A percentile compares a stretch with the other conserved stretches of the same genome.
Conservation (phyloP, 768 basidiomycete species). For the Megacollybia marginata region DNA sequence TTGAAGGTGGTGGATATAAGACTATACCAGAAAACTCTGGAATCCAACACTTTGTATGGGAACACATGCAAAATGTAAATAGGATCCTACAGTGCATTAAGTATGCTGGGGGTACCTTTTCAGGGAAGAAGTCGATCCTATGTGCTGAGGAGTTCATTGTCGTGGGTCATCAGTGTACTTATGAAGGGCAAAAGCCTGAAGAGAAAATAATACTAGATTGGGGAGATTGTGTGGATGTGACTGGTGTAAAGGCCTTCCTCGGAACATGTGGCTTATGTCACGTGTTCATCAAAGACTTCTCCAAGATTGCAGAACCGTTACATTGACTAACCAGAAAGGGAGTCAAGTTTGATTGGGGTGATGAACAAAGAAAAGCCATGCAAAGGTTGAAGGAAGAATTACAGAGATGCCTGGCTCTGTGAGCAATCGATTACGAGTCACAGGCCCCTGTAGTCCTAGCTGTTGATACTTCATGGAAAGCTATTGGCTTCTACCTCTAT, state of each 20-base stretch:
- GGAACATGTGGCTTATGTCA: constrained; percentile 5
- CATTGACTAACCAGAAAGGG: too few species aligned
- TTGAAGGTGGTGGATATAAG: constrained; percentile 5
- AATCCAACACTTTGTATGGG: constrained; percentile 24
- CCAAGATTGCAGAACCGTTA: constrained; percentile 10
- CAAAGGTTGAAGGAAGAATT: constrained; percentile 13
- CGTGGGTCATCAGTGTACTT: constrained; percentile 28
- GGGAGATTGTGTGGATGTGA: constrained; percentile 6
- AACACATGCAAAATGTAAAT: constrained; percentile 27
- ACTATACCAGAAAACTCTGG: constrained; percentile 5
- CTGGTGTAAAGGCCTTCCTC: constrained; percentile 14
- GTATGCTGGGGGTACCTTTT: constrained; percentile 22
- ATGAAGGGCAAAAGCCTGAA: constrained; percentile 22
- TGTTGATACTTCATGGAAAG: constrained; percentile 21
- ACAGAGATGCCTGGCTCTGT: constrained; percentile 13
- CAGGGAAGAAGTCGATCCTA: constrained; percentile 12
- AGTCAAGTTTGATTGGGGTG: constrained; percentile 12
- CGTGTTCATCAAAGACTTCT: constrained; percentile 18
- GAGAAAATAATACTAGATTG: constrained; percentile 11
- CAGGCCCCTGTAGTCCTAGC: constrained; percentile 17
- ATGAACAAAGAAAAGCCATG: constrained; percentile 9
- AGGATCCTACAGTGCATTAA: constrained; percentile 24
- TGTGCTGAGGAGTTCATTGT: constrained; percentile 13
- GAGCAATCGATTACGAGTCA: constrained; percentile 21
- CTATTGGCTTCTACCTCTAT: constrained; percentile 12